Conservation (phyloP, 208 protist genomes). For the Trypanosoma rangeli region DNA sequence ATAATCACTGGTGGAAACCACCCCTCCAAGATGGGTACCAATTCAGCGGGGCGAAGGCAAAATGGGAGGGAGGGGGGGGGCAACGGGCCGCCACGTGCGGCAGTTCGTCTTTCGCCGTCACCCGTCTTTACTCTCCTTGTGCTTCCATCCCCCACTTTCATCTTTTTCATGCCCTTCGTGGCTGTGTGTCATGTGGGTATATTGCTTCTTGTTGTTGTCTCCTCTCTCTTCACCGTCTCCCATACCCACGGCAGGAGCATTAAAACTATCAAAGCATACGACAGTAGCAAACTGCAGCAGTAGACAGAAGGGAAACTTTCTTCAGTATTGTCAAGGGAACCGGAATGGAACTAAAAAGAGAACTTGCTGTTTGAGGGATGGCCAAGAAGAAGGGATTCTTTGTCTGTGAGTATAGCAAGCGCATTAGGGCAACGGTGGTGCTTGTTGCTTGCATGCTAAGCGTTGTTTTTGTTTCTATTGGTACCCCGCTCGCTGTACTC, state of each 20-base stretch:
- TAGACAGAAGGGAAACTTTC: not conserved
- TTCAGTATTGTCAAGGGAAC: not conserved
- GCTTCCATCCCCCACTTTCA: too few relatives aligned
- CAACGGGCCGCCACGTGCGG: not conserved
- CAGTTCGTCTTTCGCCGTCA: not conserved
- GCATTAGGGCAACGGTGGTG: slow-evolving; percentile 54
- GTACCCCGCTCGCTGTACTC: slow-evolving; percentile 50
- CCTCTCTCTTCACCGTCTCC: too few relatives aligned
- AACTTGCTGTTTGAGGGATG: slow-evolving; percentile 25
- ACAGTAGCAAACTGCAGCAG: not conserved
- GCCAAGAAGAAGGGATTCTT: slow-evolving; percentile 50
- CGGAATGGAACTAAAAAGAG: not conserved
- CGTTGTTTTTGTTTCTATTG: slow-evolving; percentile 40
- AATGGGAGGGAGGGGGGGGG: not conserved
- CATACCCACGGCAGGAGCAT: too few relatives aligned
- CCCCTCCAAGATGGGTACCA: not conserved
- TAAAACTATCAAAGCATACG: not conserved
- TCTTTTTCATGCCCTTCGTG: too few relatives aligned
- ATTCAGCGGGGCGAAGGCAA: not conserved
- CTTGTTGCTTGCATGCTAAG: slow-evolving; percentile 45
- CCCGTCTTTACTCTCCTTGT: not conserved
- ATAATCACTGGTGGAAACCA: not conserved
- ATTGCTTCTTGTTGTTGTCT: too few relatives aligned
- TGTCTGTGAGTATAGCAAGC: slow-evolving; percentile 42
- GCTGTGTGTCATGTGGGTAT: too few relatives aligned